Conservation (phyloP, 148 eudicot species). For the Diospyros lotus region DNA sequence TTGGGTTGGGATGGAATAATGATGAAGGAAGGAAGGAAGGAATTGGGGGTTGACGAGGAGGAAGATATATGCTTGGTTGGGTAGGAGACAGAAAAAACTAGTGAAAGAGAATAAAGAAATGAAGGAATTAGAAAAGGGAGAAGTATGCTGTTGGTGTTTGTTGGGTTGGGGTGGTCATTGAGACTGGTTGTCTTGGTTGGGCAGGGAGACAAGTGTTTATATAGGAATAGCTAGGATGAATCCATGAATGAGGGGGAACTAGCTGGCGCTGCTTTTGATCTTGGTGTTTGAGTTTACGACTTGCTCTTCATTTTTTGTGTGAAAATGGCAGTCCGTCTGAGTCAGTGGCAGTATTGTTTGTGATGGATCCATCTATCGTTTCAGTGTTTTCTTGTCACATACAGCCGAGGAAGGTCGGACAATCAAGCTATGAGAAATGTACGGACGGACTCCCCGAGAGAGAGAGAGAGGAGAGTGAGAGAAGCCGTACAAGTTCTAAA, state of each 20-base stretch:
- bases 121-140: too few relatives aligned
- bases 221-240: slow-evolving; percentile 12
- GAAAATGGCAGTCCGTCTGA: neutral
- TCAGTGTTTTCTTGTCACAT: slow-evolving; percentile 55
- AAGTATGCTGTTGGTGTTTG: neutral
- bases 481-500: neutral
- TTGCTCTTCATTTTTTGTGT: slow-evolving; percentile 1
- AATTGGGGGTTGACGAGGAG: too few relatives aligned
- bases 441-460: neutral
- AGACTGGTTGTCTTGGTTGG: neutral
- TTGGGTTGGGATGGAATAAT: too few relatives aligned
- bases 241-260: too few relatives aligned
- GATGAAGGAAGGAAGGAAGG: too few relatives aligned
- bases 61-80: too few relatives aligned
- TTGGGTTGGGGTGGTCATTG: neutral
- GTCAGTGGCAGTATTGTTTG: slow-evolving; percentile 13
- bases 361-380: slow-evolving; percentile 57
- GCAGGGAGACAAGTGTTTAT: slow-evolving; percentile 28
- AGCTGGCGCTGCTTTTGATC: neutral
- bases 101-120: too few relatives aligned
- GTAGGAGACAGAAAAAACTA: too few relatives aligned
- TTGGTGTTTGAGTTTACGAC: neutral
- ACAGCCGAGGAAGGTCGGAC: slow-evolving; percentile 42
- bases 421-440: neutral
- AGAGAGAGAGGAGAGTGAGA: neutral